Evolutionary conservation across 495 filamentous ascomycete genomes (phyloP), one percentile per base, ranked within the genome.

Genomic region (Aspergillus panamensis): DNA sequence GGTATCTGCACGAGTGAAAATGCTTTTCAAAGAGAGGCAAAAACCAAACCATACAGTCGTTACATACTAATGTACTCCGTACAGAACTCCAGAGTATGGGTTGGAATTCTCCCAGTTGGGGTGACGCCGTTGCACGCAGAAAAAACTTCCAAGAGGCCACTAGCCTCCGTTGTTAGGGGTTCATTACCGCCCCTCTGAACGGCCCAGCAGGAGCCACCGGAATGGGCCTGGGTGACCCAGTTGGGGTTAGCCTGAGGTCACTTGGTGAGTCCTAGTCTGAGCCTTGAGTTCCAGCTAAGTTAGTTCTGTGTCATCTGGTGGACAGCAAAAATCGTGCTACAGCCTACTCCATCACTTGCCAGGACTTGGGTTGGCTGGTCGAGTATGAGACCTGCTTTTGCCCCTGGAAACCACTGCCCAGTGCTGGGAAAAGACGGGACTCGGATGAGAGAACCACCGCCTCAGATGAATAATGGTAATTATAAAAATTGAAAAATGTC

Each of bases 251-350:
- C 25, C 25, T 25, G 2, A 25, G 47, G 47, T 6, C n/a, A 45
- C 47, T 49, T 49, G 21, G 6, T 49, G 25, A 30, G 4, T 25
- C 25, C 2, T 2, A 25, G 25, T 25, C 29, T 49, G 47, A 31
- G 47, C 47, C 47, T 29, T 30, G 47, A 49, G 47, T 49, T 49
- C 47, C 47, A 49, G 47, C 47, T 49, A 49, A 49, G 47, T 49
- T 49, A 31, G 47, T 49, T 45, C 42, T 20, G 42, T 45, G 42
- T 45, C n/a, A 21, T 45, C 10, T 12, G 16, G 42, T 45, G 25
- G 7, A 21, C 6, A 45, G 42, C n/a, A n/a, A n/a, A n/a, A n/a
- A n/a, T 25, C 25, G 25, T 25, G 5, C 2, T 25, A 5, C 5
- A 25, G 25, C 25, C 42, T 6, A 19, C 42, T 45, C 42, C 42